Evolutionary conservation across 495 filamentous ascomycete species (phyloP).

Genomic region (Trichocladium antarcticum): DNA sequence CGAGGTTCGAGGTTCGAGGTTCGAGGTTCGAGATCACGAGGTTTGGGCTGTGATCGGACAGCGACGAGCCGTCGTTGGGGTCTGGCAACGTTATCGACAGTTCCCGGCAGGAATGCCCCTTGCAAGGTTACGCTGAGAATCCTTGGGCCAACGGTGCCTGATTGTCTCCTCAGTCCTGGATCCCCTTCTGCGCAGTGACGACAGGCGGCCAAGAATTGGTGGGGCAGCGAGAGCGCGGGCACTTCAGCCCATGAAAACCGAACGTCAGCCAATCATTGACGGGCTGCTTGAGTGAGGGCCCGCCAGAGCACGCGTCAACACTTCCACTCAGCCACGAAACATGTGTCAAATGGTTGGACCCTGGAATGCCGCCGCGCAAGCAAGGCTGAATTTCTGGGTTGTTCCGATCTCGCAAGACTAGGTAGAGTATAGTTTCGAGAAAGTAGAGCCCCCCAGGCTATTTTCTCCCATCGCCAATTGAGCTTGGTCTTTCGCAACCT

Average conservation of each 20-base stretch:
- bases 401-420: too few relatives aligned
- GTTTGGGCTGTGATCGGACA: background rate
- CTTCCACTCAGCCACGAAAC: conserved; percentile 5
- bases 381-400: too few relatives aligned
- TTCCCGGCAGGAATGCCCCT: background rate
- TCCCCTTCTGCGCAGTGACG: conserved; percentile 16
- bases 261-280: background rate
- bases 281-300: background rate
- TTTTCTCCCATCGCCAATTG: too few relatives aligned
- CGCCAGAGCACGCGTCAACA: conserved; percentile 2
- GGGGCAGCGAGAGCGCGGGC: conserved; percentile 4
- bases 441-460: too few relatives aligned
- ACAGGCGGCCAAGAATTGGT: conserved; percentile 13
- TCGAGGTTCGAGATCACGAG: background rate
- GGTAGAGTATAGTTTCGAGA: too few relatives aligned
- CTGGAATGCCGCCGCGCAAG: background rate
- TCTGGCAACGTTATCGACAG: conserved; percentile 1
- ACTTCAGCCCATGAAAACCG: background rate
- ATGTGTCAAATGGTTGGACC: background rate
- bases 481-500: too few relatives aligned
- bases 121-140: background rate
- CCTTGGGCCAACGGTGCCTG: conserved; percentile 16
- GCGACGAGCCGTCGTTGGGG: background rate
- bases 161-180: conserved; percentile 5
- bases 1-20: too few relatives aligned